Evolutionary conservation across 1,284 basidiomycete genomes (phyloP), one percentile per base, ranked within the genome.

Genomic region (Agaricales sp.): DNA sequence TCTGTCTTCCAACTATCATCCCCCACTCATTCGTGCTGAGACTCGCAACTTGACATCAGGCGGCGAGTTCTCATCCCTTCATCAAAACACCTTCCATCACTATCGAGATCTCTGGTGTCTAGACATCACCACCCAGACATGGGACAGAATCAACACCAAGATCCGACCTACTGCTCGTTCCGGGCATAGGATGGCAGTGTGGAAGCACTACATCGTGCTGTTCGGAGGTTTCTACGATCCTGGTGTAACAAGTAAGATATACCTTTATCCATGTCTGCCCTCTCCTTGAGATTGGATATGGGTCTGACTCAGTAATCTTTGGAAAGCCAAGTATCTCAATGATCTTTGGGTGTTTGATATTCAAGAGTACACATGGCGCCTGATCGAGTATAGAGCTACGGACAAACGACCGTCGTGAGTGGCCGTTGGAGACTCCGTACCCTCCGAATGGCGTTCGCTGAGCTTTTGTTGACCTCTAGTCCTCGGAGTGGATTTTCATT

Each of bases 321-420:
- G 44, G 12, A 19, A 12, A 86, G 90, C 90, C 8, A 80, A 84
- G 44, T 95, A 94, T 61, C 69, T 92, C 22, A 85, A 87, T 50
- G 92, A 95, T 58, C 68, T 92, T 0, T 95, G 92, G 92, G 54
- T 92, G 21, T 95, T 94, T 55, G 88, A 93, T 57, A 88, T 79
- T 0, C 80, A 88, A 55, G 87, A 92, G 52, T 94, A 93, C 62
- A 87, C 80, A 52, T 97, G 92, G 93, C 74, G 74, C 18, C 83
- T 91, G 53, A 73, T 93, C 44, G 86, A 87, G 55, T 78, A 87
- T 53, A 77, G 71, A 49, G 81, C 82, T 24, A 76, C 73, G 3
- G 87, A 90, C 38, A 65, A 75, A 11, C 75, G 75, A 50, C 91
- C 90, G 4, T 82, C 82, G 82, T 86, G 57, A 50, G 80, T 67